Conservation (phyloP, 768 basidiomycete species). For the Lentinula sp. region DNA sequence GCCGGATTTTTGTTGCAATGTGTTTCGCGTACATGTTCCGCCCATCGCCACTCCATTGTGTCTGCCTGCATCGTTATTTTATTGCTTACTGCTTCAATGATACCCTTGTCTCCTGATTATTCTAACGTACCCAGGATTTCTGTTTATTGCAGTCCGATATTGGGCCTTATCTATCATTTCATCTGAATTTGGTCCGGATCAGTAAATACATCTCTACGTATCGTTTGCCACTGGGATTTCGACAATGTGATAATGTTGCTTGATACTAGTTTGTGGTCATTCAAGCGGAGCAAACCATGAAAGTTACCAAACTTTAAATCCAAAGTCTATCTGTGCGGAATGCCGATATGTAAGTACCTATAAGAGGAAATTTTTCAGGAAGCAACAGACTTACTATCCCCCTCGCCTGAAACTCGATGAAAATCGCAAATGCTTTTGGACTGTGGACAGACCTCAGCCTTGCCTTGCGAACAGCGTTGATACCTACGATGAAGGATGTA, state of each 20-base stretch:
- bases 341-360: not conserved
- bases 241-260: not conserved
- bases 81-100: slow-evolving; percentile 1
- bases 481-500: slow-evolving; percentile 28
- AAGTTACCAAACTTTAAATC: not conserved
- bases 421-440: not conserved
- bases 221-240: too few relatives aligned
- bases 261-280: not conserved
- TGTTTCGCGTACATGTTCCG: not conserved
- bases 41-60: not conserved
- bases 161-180: not conserved
- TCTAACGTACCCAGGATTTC: not conserved
- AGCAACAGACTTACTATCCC: not conserved
- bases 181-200: not conserved
- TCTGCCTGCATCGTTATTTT: not conserved
- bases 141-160: not conserved
- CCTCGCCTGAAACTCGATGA: not conserved
- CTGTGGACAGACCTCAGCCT: slow-evolving; percentile 24
- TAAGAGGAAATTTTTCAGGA: not conserved
- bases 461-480: slow-evolving; percentile 23
- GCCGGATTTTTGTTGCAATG: not conserved
- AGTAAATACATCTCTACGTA: not conserved
- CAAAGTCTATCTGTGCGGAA: not conserved
- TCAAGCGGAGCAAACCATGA: not conserved
- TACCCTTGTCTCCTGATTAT: not conserved